These are phyloP conservation scores for Aureobasidium sp. DNA, from an alignment of 2,329 filamentous ascomycete genomes.

Conservation along the genomic window DNA sequence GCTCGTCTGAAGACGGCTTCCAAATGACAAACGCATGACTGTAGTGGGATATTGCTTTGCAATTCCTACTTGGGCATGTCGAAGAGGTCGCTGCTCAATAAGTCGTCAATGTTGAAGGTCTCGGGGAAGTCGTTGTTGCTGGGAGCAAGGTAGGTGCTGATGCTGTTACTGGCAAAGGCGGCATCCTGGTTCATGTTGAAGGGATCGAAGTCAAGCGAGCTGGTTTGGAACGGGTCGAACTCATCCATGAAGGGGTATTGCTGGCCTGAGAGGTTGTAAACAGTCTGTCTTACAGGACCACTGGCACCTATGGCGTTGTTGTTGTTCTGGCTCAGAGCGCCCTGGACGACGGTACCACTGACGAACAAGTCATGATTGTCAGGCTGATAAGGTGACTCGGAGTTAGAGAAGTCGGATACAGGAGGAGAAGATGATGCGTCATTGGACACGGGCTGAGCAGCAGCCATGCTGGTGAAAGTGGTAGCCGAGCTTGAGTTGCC, in stretches of 20 bases:
- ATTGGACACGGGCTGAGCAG: neutral
- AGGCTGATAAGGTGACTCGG: neutral
- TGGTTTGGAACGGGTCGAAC: conserved; percentile 20
- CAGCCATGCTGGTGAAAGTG: neutral
- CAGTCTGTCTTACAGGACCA: conserved; percentile 4
- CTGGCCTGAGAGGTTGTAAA: conserved; percentile 11
- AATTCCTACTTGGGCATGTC: conserved; percentile 2
- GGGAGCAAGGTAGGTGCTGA: conserved; percentile 14
- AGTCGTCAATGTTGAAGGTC: conserved; percentile 16
- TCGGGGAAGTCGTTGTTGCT: conserved; percentile 14
- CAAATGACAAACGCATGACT: neutral
- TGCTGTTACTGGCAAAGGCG: conserved; percentile 7
- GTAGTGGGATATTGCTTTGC: neutral
- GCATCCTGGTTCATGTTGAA: conserved; percentile 10
- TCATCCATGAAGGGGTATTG: conserved; percentile 18
- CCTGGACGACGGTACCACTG: neutral
- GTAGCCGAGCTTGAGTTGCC: neutral
- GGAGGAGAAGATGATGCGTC: neutral
- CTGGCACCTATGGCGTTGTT: conserved; percentile 4
- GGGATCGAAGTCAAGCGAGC: conserved; percentile 20
- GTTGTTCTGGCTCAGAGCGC: neutral
- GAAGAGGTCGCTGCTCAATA: conserved; percentile 13
- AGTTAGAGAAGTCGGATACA: neutral
- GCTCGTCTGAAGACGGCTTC: neutral
- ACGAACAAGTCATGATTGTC: neutral